Conservation (phyloP, 2,329 filamentous ascomycete species). For the Podosphaera fusca region DNA sequence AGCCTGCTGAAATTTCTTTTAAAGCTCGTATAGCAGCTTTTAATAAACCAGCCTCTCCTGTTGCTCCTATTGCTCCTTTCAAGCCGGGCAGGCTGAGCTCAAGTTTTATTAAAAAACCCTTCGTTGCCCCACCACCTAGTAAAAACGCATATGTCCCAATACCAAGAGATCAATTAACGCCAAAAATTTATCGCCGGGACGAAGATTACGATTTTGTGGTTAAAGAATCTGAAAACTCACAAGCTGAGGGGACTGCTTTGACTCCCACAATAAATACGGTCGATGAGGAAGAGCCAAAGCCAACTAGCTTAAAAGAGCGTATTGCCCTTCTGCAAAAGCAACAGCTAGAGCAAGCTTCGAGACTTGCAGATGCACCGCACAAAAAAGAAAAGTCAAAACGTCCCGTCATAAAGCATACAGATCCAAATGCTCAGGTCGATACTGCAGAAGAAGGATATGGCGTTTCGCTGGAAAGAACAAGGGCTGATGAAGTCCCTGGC, state of each 20-base stretch:
- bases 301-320: slow-evolving; percentile 78
- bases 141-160: slow-evolving; percentile 76
- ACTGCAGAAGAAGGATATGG: slow-evolving; percentile 17
- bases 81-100: slow-evolving; percentile 46
- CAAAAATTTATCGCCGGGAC: slow-evolving; percentile 64
- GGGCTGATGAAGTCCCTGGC: slow-evolving; percentile 23
- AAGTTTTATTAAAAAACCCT: slow-evolving; percentile 85
- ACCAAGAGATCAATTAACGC: slow-evolving; percentile 41
- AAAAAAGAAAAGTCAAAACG: slow-evolving; percentile 82
- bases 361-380: slow-evolving; percentile 52
- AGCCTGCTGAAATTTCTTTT: slow-evolving; percentile 58
- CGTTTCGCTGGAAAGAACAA: slow-evolving; percentile 22
- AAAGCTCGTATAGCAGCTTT: slow-evolving; percentile 92
- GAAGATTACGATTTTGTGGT: slow-evolving; percentile 58
- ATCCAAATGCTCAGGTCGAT: slow-evolving; percentile 22
- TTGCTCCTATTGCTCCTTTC: slow-evolving; percentile 43
- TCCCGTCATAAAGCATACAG: slow-evolving; percentile 41
- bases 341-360: slow-evolving; percentile 68
- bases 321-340: slow-evolving; percentile 88
- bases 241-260: slow-evolving; percentile 45
- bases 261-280: slow-evolving; percentile 23
- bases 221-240: slow-evolving; percentile 38
- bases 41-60: slow-evolving; percentile 71
- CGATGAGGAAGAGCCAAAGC: slow-evolving; percentile 65
- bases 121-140: slow-evolving; percentile 83